phyloP scores from a whole-genome alignment of 306 rosid species.

The Malus domestica region ASM211411v1 NC_041789.1:22146001-22146500 shows the following conservation, averaged over 20 bases:
- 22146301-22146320: neutral
- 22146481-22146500: neutral
- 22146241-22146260: slow-evolving; percentile 1
- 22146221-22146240: neutral
- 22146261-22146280: neutral
- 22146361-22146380: neutral
- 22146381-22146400: too few relatives aligned
- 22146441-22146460: too few relatives aligned
- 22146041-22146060: slow-evolving; percentile 1
- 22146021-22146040: neutral
- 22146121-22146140: neutral
- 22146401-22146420: too few relatives aligned
- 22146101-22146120: neutral
- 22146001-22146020: neutral
- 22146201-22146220: slow-evolving; percentile 3
- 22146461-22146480: neutral
- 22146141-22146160: neutral
- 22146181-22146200: neutral
- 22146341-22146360: neutral
- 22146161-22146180: neutral
- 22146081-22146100: neutral
- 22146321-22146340: slow-evolving; percentile 8
- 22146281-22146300: neutral
- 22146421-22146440: too few relatives aligned
- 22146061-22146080: slow-evolving; percentile 5